A percentile compares a stretch with the other conserved stretches of the same genome.
Evolutionary conservation across 257 asterid species (phyloP).

Genomic region (Solanum ossicruentum): DNA sequence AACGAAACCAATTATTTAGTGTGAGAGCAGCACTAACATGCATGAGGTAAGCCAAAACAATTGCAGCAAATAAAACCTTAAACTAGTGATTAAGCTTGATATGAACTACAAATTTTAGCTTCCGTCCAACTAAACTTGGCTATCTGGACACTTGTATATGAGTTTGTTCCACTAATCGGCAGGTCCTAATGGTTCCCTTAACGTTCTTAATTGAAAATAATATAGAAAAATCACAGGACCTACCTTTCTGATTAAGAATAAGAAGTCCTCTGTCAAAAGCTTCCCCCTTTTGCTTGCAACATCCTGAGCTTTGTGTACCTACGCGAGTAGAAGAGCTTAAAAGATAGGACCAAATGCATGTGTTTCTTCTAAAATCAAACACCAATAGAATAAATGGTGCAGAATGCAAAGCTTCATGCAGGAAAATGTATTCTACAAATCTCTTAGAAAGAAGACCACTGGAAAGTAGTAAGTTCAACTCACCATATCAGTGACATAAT

Average conservation of each 20-base stretch:
- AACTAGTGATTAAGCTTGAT: not conserved
- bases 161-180: not conserved
- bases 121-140: not conserved
- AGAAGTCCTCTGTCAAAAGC: conserved; percentile 80
- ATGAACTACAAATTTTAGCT: not conserved
- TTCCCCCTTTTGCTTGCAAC: conserved; percentile 72
- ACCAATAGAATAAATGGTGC: not conserved
- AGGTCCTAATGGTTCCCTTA: not conserved
- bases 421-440: not conserved
- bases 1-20: not conserved
- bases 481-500: conserved; percentile 86
- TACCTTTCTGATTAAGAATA: conserved; percentile 78
- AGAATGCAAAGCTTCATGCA: not conserved
- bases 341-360: not conserved
- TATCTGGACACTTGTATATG: not conserved
- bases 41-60: not conserved
- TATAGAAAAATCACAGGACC: not conserved
- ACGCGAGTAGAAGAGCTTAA: not conserved
- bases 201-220: not conserved
- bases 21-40: not conserved
- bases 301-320: conserved; percentile 93
- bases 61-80: not conserved
- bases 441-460: not conserved
- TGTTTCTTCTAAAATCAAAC: not conserved
- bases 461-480: not conserved